phyloP scores from a whole-genome alignment of 805 yeast species.

The Candida insectalens region DNA sequence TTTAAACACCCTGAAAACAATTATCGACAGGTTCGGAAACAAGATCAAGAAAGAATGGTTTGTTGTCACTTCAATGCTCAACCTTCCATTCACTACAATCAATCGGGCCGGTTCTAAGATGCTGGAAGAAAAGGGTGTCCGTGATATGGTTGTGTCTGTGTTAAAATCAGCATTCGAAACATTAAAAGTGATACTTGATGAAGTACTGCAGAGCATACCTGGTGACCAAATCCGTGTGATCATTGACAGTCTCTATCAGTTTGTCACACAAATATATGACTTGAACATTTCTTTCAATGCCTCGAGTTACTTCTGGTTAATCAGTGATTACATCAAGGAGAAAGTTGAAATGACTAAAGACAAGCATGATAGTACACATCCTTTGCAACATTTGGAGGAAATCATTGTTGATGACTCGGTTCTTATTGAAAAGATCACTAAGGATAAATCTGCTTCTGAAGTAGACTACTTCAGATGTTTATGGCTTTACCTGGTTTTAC shows the following conservation, averaged over 20 bases:
- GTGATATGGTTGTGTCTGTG: constrained; percentile 41
- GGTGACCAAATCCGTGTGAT: constrained; percentile 49
- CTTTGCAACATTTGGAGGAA: constrained; percentile 9
- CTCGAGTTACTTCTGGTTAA: constrained; percentile 84
- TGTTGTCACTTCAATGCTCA: constrained; percentile 50
- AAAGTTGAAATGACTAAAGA: constrained; percentile 12
- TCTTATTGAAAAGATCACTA: neutral
- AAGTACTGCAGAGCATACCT: constrained; percentile 70
- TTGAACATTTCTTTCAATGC: constrained; percentile 86
- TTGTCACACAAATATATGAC: constrained; percentile 63
- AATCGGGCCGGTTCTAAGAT: constrained; percentile 12
- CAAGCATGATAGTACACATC: neutral
- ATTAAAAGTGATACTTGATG: constrained; percentile 75
- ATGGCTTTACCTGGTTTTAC: constrained; percentile 57
- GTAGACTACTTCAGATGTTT: constrained; percentile 28
- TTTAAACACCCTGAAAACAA: constrained; percentile 53
- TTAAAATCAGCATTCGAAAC: constrained; percentile 70
- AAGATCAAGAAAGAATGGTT: constrained; percentile 57
- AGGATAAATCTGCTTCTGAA: constrained; percentile 6
- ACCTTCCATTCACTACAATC: constrained; percentile 45
- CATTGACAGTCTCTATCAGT: constrained; percentile 63
- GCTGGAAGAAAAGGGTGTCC: constrained; percentile 25
- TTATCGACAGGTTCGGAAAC: constrained; percentile 74
- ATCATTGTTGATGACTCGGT: constrained; percentile 3
- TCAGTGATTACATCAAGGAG: constrained; percentile 64